These are phyloP conservation scores for Mycena albidolilacea DNA, from an alignment of 768 basidiomycete genomes.

Conservation along the genomic window DNA sequence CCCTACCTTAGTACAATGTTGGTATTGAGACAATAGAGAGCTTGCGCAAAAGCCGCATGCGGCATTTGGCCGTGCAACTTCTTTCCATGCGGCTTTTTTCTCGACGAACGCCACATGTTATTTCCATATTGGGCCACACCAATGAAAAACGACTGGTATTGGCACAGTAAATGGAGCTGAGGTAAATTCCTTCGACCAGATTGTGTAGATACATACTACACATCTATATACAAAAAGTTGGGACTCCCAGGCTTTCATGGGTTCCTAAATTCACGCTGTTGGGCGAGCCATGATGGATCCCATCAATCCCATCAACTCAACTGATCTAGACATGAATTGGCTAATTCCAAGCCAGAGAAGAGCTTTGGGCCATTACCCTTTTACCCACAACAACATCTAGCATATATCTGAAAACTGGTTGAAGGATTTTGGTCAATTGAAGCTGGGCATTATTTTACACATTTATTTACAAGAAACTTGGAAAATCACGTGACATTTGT, in stretches of 20 bases:
- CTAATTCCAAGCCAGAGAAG: not conserved
- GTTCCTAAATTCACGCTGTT: not conserved
- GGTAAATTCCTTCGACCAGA: not conserved
- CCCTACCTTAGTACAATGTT: too few species aligned
- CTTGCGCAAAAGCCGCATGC: too few species aligned
- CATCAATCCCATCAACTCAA: not conserved
- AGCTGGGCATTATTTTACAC: too few species aligned
- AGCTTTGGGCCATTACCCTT: not conserved
- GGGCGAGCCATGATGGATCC: not conserved
- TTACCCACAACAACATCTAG: not conserved
- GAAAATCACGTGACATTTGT: too few species aligned
- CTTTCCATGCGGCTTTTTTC: too few species aligned
- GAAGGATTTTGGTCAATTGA: not conserved
- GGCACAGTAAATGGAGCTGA: not conserved
- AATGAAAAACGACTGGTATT: not conserved
- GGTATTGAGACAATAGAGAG: too few species aligned
- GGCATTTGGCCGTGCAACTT: too few species aligned
- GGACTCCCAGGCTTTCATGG: too few species aligned
- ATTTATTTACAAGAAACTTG: too few species aligned
- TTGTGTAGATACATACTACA: not conserved
- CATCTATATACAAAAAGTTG: not conserved
- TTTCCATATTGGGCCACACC: too few species aligned
- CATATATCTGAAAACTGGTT: not conserved
- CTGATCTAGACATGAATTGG: not conserved
- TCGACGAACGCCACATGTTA: too few species aligned